Evolutionary conservation across 805 yeast species (phyloP), one percentile per base, ranked within the genome.

Genomic region (Yarrowia sp.): DNA sequence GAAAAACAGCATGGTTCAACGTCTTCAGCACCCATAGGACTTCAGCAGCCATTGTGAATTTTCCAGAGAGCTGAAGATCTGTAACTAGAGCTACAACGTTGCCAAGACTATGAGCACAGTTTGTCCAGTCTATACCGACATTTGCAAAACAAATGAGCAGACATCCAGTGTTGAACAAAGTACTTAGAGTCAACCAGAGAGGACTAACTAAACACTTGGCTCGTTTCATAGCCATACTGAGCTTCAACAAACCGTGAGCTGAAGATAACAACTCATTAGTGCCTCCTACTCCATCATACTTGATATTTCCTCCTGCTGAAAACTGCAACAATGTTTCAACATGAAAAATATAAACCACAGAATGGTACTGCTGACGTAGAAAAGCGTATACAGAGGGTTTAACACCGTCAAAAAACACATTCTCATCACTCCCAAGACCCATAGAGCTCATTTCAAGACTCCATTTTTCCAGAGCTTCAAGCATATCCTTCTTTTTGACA

Each of bases 1-100:
- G 72, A n/a, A 79, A 73, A 50, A 82, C 73, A 69, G 84, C 78
- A 66, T 81, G 83, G 69, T 83, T 84, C 66, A 84, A 74, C 77
- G 81, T 82, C 67, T 83, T 84, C 45, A 86, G 69, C 1, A 83
- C 84, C 89, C 89, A 86, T n/a, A 83, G 69, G 69, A 87, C 83
- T 71, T 85, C 89, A 48, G 79, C 77, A 11, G 81, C 82, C 89
- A 85, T 85, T 10, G 63, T 66, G 60, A 72, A 70, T 44, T 72
- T 65, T 14, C 71, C 72, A 15, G 70, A 71, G 2, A 42, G 64
- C 2, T 65, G 71, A 1, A 71, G 43, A 32, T 38, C 61, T 8
- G 69, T 69, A 6, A 71, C 64, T 5, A 69, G 43, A 10, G 42
- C 41, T 5, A 70, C 63, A 7, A 70, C 72, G 48, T 60, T 60